phyloP scores from a whole-genome alignment of 2,329 filamentous ascomycete genomes.

The Penicillium rolfsii region DNA sequence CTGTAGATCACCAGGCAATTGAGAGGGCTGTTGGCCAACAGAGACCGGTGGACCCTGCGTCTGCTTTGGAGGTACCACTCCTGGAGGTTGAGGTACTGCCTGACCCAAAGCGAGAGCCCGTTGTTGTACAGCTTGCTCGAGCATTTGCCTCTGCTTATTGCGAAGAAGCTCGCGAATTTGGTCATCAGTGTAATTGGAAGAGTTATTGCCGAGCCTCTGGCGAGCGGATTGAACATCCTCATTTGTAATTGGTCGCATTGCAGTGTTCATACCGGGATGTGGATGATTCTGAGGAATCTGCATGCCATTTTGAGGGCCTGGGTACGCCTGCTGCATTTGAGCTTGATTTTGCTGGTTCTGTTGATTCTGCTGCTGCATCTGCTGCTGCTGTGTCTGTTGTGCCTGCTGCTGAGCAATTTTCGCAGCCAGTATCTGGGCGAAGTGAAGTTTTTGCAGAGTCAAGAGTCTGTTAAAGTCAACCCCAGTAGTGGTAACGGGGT shows the following conservation, averaged over 20 bases:
- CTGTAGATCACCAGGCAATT: slow-evolving; percentile 33
- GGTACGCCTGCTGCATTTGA: slow-evolving; percentile 25
- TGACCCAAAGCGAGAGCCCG: slow-evolving; percentile 35
- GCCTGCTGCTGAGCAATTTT: slow-evolving; percentile 29
- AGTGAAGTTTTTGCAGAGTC: slow-evolving; percentile 49
- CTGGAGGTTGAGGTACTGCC: slow-evolving; percentile 28
- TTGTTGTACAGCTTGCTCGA: slow-evolving; percentile 38
- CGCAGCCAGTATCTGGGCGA: slow-evolving; percentile 42
- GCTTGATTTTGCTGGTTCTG: background rate
- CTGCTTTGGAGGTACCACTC: slow-evolving; percentile 26
- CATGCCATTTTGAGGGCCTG: slow-evolving; percentile 35
- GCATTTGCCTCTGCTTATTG: slow-evolving; percentile 42
- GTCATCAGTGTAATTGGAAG: slow-evolving; percentile 46
- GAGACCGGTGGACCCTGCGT: slow-evolving; percentile 31
- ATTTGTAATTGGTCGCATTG: slow-evolving; percentile 41
- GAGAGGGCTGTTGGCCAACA: slow-evolving; percentile 27
- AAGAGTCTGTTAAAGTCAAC: slow-evolving; percentile 47
- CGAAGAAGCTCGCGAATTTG: slow-evolving; percentile 44
- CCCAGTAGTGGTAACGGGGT: slow-evolving; percentile 47
- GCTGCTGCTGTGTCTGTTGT: background rate
- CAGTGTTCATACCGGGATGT: slow-evolving; percentile 33
- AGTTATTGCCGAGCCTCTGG: slow-evolving; percentile 39
- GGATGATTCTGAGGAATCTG: slow-evolving; percentile 36
- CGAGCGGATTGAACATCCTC: slow-evolving; percentile 44
- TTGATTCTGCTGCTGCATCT: background rate